Base-by-base conservation (phyloP, 1,139 yeast genomes). In the Blastobotrys elegans region DNA sequence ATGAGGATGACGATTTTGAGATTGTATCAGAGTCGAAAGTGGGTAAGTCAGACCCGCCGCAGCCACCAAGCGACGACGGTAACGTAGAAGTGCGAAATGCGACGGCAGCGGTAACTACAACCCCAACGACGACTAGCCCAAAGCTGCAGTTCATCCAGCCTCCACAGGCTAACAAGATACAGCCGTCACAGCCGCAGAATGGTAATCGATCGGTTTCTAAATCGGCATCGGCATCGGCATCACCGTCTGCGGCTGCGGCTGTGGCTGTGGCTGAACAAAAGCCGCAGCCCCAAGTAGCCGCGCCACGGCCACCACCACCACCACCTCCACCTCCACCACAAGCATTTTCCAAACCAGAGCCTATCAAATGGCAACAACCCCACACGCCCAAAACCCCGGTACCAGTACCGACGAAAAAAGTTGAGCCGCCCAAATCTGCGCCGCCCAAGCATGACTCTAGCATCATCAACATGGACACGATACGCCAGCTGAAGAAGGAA, bases 401-500 rank as follows among this genome's bases (percentile, higher is more conserved):
- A 3, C 27, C 27, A 5, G 18, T 17, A 4, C 16, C 16, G 16
- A 27, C 30, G 11, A 34, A 34, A 10, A 34, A 24, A 16, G 16
- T 21, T 10, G 24, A 33, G 7, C n/a, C 18, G 21, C 38, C 38
- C 14, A 21, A 34, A 8, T 34, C 38, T 5, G 38, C 38, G 7
- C 38, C 38, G 26, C 24, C 38, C 16, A 34, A 34, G 13, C 22
- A 18, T 3, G 17, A 17, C 17, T 3, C 29, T 24, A 34, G n/a
- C 26, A 14, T 5, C 24, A 34, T 34, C 3, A 34, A 24, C 32
- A 49, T 46, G 46, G 50, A 43, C 20, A 43, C 53, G 10, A 46
- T 52, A 11, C 26, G 46, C 3, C 53, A 48, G 37, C 26, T 52
- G 22, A 52, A 52, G 33, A 45, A 50, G 36, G 50, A 52, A 33